Base-by-base conservation (phyloP, 2,329 filamentous ascomycete species). In the Verticillium alfalfae region DNA sequence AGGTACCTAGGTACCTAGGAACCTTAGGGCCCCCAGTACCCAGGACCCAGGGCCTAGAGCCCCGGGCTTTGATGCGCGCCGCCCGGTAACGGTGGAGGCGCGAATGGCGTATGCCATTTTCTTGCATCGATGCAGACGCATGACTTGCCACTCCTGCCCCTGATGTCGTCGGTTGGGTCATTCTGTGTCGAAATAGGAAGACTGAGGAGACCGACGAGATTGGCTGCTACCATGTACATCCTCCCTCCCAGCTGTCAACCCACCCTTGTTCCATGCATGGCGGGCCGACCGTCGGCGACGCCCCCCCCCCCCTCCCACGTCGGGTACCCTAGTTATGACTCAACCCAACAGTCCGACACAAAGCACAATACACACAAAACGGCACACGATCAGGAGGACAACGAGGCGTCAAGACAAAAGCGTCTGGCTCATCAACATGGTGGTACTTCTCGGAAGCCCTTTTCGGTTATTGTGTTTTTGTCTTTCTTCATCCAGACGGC, bases 401-500 rank as follows among this genome's bases (percentile, higher is more conserved):
- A 31, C 26, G 26, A 31, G 26, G 31, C 22, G 26, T 22, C 22
- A 13, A 55, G 49, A 55, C 22, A 16, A 55, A 55, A 54, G 12
- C 22, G 49, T 31, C 12, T 9, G 49, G 31, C 22, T 55, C 12
- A 34, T 57, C n/a, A 76, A 73, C 74, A 76, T 49, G 18, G 12
- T 49, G 45, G 45, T 49, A 18, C 45, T 49, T 49, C 45, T 49
- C 45, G 45, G 45, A 49, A 49, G n/a, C 45, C 45, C 45, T 76
- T 73, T 77, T 77, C 78, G 76, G 73, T 78, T 76, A 77, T 79
- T 83, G 81, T 80, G 78, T 76, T 78, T 77, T 72, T 83, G 81
- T 80, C 78, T 76, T 78, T 77, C 72, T 70, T 73, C 83, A 79
- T 82, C 80, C 80, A 83, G 79, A 81, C 80, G 78, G 79, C 77